A percentile compares a stretch with the other conserved stretches of the same genome.
Conservation (phyloP, 2,329 filamentous ascomycete genomes). For the Xylariomycetidae sp. region DNA sequence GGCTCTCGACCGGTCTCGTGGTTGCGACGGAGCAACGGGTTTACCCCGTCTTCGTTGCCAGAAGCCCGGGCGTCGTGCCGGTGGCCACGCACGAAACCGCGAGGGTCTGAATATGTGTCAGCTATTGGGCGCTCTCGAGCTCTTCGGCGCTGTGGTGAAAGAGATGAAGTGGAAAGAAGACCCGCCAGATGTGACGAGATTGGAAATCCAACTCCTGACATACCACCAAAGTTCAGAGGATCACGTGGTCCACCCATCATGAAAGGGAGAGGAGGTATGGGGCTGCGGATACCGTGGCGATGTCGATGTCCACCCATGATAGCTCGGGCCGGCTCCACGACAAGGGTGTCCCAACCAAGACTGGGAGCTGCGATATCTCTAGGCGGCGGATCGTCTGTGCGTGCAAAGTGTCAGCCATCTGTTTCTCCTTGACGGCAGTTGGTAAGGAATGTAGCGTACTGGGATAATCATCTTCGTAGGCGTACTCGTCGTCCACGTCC, state of each 20-base stretch:
- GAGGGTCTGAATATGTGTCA: constrained; percentile 26
- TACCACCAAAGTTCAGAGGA: constrained; percentile 21
- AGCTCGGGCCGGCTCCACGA: constrained; percentile 36
- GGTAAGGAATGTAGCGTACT: constrained; percentile 34
- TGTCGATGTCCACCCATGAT: constrained; percentile 47
- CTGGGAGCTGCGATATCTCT: constrained; percentile 36
- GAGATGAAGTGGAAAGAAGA: background rate
- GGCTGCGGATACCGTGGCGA: constrained; percentile 48
- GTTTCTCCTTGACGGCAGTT: too few species aligned
- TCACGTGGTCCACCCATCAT: constrained; percentile 27
- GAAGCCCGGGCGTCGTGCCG: constrained; percentile 47
- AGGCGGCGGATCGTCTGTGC: constrained; percentile 36
- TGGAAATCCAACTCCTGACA: constrained; percentile 8
- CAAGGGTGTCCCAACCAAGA: constrained; percentile 53
- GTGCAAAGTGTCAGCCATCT: constrained; percentile 8
- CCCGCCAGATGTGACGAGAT: background rate
- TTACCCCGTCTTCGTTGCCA: constrained; percentile 71
- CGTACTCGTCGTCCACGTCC: constrained; percentile 61
- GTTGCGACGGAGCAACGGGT: constrained; percentile 73
- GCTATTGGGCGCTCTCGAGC: constrained; percentile 1
- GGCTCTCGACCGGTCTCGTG: constrained; percentile 37
- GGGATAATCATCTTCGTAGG: constrained; percentile 54
- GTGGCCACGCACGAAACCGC: constrained; percentile 43
- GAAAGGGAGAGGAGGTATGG: constrained; percentile 45
- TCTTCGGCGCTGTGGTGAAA: background rate